These are phyloP conservation scores for Carallia pectinifolia DNA, from an alignment of 345 rosid species.

Conservation along the genomic window DNA sequence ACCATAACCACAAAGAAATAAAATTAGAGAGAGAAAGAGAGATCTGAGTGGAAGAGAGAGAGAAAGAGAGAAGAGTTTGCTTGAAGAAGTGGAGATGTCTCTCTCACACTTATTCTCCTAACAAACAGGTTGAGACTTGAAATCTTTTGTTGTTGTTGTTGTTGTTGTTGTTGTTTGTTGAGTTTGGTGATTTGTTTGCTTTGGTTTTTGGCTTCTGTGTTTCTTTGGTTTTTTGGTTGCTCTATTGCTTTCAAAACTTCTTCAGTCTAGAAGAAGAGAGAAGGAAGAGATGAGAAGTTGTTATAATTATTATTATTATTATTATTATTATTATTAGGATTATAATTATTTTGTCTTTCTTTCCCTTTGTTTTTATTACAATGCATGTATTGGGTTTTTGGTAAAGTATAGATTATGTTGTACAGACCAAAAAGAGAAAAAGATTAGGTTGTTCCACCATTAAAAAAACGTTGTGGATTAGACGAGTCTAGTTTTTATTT, in stretches of 20 bases:
- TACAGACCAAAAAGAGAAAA: no score
- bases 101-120: conserved; percentile 4
- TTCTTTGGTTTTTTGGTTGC: conserved; percentile 24
- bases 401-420: no score
- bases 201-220: background rate
- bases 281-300: no score
- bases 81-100: conserved; percentile 56
- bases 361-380: no score
- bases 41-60: no score
- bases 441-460: no score
- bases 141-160: conserved; percentile 31
- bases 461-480: no score
- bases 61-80: conserved; percentile 43
- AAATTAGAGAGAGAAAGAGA: conserved; percentile 5
- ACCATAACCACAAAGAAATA: background rate
- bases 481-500: no score
- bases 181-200: background rate
- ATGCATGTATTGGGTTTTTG: no score
- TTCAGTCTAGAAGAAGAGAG: background rate
- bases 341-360: no score
- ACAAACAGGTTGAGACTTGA: background rate
- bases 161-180: conserved; percentile 4
- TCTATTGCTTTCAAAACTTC: conserved; percentile 27
- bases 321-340: no score
- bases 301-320: no score